Evolutionary conservation across 768 basidiomycete species (phyloP).

Genomic region (Termitomyces sp.): DNA sequence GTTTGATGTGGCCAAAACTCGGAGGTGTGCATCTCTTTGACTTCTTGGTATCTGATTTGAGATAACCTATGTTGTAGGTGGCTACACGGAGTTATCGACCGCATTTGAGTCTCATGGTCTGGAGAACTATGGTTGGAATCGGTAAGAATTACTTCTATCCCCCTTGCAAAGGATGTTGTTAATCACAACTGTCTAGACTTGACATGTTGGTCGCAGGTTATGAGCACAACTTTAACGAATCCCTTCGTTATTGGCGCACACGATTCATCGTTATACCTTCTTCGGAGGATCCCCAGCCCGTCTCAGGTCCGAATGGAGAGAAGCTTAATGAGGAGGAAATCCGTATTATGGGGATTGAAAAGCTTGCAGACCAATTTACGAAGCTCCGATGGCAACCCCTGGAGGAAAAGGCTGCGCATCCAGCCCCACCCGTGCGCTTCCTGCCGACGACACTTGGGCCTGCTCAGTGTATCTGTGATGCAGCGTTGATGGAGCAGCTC

Average conservation of each 20-base stretch:
- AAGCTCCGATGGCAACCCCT: conserved; percentile 75
- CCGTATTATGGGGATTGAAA: conserved; percentile 84
- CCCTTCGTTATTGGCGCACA: conserved; percentile 89
- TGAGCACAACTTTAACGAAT: conserved; percentile 74
- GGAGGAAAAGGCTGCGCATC: conserved; percentile 44
- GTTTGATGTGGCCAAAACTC: conserved; percentile 90
- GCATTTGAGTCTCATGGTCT: conserved; percentile 74
- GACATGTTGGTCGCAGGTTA: conserved; percentile 86
- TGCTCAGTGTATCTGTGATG: conserved; percentile 73
- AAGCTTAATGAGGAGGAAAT: conserved; percentile 82
- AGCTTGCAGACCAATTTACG: conserved; percentile 84
- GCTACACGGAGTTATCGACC: conserved; percentile 76
- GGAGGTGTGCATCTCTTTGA: conserved; percentile 37
- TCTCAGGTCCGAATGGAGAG: conserved; percentile 62
- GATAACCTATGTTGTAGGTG: conserved; percentile 29
- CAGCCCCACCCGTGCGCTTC: conserved; percentile 62
- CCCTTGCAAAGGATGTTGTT: background rate
- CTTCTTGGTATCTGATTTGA: background rate
- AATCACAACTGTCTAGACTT: conserved; percentile 37
- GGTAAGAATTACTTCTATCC: conserved; percentile 34
- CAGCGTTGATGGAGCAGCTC: conserved; percentile 70
- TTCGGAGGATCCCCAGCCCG: conserved; percentile 54
- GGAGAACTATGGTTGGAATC: conserved; percentile 84
- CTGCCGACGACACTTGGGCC: conserved; percentile 84
- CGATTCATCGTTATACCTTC: conserved; percentile 92